A percentile compares a stretch with the other conserved stretches of the same genome.
Evolutionary conservation across 805 yeast genomes (phyloP).

Genomic region (Brettanomyces custersianus): DNA sequence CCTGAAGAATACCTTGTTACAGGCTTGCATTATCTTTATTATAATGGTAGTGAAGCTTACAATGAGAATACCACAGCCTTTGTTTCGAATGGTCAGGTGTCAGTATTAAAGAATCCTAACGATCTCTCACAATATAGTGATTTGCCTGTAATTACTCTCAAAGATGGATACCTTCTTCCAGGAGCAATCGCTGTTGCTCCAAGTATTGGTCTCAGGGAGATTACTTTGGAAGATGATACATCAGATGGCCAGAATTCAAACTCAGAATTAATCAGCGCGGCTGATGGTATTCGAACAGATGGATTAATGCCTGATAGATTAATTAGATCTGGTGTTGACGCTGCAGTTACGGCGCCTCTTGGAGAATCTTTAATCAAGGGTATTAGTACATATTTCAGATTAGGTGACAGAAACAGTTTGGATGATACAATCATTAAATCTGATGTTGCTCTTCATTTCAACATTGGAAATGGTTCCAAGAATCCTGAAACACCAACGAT

Average conservation of each 20-base stretch:
- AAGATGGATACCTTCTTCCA: constrained; percentile 2
- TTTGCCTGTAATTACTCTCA: not conserved
- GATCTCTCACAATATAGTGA: not conserved
- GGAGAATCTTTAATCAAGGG: constrained; percentile 1
- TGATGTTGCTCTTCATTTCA: constrained; percentile 3
- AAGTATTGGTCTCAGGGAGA: constrained; percentile 3
- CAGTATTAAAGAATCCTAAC: not conserved
- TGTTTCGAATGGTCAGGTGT: not conserved
- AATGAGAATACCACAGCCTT: not conserved
- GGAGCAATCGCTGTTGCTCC: constrained; percentile 1
- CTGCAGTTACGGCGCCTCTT: constrained; percentile 1
- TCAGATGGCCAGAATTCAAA: constrained; percentile 1
- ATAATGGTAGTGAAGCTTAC: not conserved
- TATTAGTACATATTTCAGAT: not conserved
- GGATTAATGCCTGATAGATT: constrained; percentile 1
- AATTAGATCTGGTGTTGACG: not conserved
- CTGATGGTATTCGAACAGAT: constrained; percentile 2
- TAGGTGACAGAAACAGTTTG: not conserved
- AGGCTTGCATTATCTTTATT: not conserved
- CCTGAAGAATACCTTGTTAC: not conserved
- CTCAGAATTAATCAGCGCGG: not conserved
- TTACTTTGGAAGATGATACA: constrained; percentile 1
- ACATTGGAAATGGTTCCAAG: constrained; percentile 3
- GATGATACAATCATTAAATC: not conserved
- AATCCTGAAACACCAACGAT: not conserved